Evolutionary conservation across 805 yeast genomes (phyloP), one percentile per base, ranked within the genome.

Genomic region (Tetrapisispora taiwanensis): DNA sequence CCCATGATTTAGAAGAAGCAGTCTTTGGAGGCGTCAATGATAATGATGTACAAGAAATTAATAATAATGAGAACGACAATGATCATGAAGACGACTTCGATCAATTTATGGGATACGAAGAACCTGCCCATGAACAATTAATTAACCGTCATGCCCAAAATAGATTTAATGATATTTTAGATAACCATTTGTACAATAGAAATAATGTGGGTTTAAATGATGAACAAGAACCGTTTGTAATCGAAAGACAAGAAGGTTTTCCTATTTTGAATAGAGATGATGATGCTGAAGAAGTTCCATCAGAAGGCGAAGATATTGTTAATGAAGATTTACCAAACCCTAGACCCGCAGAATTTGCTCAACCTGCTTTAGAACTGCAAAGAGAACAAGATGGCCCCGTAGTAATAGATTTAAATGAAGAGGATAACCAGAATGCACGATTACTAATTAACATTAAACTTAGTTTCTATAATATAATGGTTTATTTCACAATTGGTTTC

Each of bases 401-500:
- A 18, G 41, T 36, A 3, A 33, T 38, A 13, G 46, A 43, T 33
- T 17, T 24, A 9, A 42, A 45, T 24, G 45, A 30, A 7, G 48
- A 51, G 33, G 52, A 50, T 22, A 56, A 54, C 30, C 52, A 44
- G n/a, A 52, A 49, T 17, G 59, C 58, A 2, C 58, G 62, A 20
- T 46, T 61, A 9, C 48, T 58, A 19, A 46, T 59, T 4, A 56
- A 59, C 24, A 38, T 62, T n/a, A 52, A 52, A 30, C 33, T 59
- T 22, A 55, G 51, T 27, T 44, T 57, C 30, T 35, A 41, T 6
- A 54, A 52, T 30, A 43, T 61, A 3, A 42, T 58, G 9, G 48
- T 54, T 8, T 61, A 61, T 42, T 57, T 50, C 31, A 30, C 47
- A 36, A 60, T 60, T 15, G 65, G 62, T 15, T 54, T 63, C 26